phyloP scores from a whole-genome alignment of 139 green algal species.

The Trebouxia sp. region DNA sequence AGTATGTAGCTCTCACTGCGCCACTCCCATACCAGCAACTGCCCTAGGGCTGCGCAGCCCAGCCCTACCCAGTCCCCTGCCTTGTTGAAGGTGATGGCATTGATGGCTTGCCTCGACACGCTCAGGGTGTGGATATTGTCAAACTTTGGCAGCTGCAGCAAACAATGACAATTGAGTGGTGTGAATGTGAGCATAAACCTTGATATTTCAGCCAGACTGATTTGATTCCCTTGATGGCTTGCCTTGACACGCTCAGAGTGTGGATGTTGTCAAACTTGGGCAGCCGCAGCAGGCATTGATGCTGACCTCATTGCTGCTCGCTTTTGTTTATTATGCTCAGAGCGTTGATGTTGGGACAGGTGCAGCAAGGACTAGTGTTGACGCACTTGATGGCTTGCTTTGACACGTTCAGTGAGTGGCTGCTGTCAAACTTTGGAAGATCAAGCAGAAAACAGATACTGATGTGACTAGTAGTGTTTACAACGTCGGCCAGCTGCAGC shows the following conservation, averaged over 20 bases:
- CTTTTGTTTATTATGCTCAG: too few species aligned
- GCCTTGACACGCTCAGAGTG: slow-evolving; percentile 56
- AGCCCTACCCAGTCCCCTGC: slow-evolving; percentile 86
- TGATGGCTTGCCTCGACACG: slow-evolving; percentile 62
- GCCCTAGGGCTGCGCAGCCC: slow-evolving; percentile 84
- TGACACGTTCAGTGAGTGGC: slow-evolving; percentile 65
- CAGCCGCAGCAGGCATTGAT: slow-evolving; percentile 59
- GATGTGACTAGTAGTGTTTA: too few species aligned
- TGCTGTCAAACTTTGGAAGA: slow-evolving; percentile 73
- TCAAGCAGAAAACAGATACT: too few species aligned
- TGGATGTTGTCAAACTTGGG: slow-evolving; percentile 76
- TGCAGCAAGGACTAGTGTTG: too few species aligned
- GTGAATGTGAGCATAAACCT: not conserved
- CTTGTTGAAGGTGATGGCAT: slow-evolving; percentile 74
- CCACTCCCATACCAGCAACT: slow-evolving; percentile 99
- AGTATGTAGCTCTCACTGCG: slow-evolving; percentile 92
- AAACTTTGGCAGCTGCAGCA: slow-evolving; percentile 83
- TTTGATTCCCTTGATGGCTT: slow-evolving; percentile 61
- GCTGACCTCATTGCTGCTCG: too few species aligned
- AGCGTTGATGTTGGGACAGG: too few species aligned
- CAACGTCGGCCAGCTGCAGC: too few species aligned
- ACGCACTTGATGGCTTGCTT: slow-evolving; percentile 60
- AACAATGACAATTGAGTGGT: not conserved
- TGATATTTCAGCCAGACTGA: too few species aligned
- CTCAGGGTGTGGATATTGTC: slow-evolving; percentile 61